Percentiles rank a stretch among this genome's conserved stretches.
Evolutionary conservation across 257 asterid genomes (phyloP).

Genomic region (Schizonepeta tenuifolia): DNA sequence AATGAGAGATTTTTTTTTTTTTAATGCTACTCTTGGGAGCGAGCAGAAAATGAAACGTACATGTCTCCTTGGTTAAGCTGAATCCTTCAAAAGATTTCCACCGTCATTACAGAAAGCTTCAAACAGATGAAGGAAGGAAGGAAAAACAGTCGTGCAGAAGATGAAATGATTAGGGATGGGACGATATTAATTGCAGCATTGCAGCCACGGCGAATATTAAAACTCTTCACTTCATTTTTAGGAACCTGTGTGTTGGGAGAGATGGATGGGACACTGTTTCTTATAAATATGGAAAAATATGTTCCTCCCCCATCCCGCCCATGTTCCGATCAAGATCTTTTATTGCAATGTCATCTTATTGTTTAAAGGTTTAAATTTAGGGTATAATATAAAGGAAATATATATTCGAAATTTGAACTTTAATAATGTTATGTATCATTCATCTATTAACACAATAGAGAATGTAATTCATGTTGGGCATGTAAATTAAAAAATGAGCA

Average conservation of each 20-base stretch:
- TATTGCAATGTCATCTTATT: too few relatives aligned
- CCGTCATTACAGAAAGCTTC: constrained; percentile 35
- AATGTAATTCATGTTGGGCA: too few relatives aligned
- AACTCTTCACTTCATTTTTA: constrained; percentile 4
- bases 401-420: too few relatives aligned
- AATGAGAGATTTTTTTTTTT: too few relatives aligned
- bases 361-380: too few relatives aligned
- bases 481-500: too few relatives aligned
- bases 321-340: too few relatives aligned
- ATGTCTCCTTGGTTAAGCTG: constrained; percentile 27
- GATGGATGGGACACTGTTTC: background rate
- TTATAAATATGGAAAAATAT: too few relatives aligned
- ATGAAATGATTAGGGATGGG: constrained; percentile 7
- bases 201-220: constrained; percentile 22
- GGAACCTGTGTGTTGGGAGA: background rate
- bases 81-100: constrained; percentile 18
- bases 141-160: background rate
- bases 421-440: too few relatives aligned
- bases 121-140: constrained; percentile 23
- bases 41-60: constrained; percentile 20
- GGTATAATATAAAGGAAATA: too few relatives aligned
- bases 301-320: too few relatives aligned
- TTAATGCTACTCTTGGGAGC: background rate
- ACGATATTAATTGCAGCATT: constrained; percentile 16
- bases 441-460: too few relatives aligned